These are phyloP conservation scores for Podospora australis DNA, from an alignment of 495 filamentous ascomycete species.

Conservation along the genomic window DNA sequence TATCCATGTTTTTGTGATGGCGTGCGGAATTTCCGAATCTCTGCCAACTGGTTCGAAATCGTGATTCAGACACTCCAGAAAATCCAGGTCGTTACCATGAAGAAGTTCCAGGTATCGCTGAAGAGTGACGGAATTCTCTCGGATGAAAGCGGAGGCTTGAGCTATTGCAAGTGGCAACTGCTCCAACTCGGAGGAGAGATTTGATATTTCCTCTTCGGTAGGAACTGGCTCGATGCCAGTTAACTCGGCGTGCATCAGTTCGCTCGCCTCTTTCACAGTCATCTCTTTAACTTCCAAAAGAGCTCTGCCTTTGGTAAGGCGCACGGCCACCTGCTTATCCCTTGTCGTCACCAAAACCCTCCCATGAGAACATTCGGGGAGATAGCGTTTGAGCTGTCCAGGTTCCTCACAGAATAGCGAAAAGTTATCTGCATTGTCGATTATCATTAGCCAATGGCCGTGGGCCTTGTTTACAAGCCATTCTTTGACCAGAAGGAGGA, in stretches of 20 bases:
- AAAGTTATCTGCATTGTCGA: slow-evolving; percentile 47
- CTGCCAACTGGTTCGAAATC: slow-evolving; percentile 18
- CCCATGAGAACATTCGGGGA: slow-evolving; percentile 31
- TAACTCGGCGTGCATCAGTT: slow-evolving; percentile 15
- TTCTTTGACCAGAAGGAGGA: slow-evolving; percentile 27
- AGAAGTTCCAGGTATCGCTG: slow-evolving; percentile 30
- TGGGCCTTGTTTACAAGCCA: slow-evolving; percentile 33
- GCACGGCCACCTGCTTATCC: slow-evolving; percentile 24
- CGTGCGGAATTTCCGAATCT: slow-evolving; percentile 25
- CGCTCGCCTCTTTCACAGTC: slow-evolving; percentile 19
- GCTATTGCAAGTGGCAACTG: slow-evolving; percentile 42
- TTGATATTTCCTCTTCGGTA: slow-evolving; percentile 3
- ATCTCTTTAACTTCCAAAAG: slow-evolving; percentile 28
- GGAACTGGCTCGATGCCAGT: not conserved
- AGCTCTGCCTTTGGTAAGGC: slow-evolving; percentile 9
- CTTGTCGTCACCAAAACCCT: slow-evolving; percentile 36
- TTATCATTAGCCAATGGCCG: slow-evolving; percentile 41
- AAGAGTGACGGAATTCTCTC: slow-evolving; percentile 29
- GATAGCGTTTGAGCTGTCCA: not conserved
- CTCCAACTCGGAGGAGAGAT: slow-evolving; percentile 32
- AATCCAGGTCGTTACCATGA: slow-evolving; percentile 16
- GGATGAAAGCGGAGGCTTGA: slow-evolving; percentile 46
- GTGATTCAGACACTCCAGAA: slow-evolving; percentile 20
- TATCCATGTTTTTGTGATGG: slow-evolving; percentile 31
- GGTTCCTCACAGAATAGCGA: slow-evolving; percentile 23